Conservation (phyloP, 805 yeast genomes). For the Lachancea meyersii region DNA sequence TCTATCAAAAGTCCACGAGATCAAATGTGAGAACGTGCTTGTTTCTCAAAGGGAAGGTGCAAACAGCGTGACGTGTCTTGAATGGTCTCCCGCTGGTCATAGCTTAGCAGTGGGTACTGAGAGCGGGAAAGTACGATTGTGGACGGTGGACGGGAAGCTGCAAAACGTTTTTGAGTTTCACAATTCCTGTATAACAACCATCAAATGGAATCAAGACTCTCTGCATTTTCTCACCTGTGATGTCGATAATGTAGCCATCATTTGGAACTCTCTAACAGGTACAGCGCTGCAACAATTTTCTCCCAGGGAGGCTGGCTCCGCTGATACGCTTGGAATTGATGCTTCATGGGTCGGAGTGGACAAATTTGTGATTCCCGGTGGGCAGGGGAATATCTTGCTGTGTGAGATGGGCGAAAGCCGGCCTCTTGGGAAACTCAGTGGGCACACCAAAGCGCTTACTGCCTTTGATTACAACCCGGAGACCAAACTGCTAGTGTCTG, state of each 20-base stretch:
- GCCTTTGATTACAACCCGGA: conserved; percentile 47
- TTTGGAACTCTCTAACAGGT: conserved; percentile 65
- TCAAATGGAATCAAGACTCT: conserved; percentile 58
- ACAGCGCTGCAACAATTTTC: conserved; percentile 44
- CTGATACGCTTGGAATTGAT: conserved; percentile 42
- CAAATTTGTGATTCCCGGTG: conserved; percentile 67
- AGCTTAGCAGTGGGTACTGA: conserved; percentile 56
- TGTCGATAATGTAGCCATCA: conserved; percentile 42
- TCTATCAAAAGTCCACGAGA: conserved; percentile 3
- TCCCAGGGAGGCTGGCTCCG: conserved; percentile 14
- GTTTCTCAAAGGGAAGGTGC: conserved; percentile 14
- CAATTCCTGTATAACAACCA: conserved; percentile 45
- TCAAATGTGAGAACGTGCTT: conserved; percentile 33
- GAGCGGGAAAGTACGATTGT: conserved; percentile 70
- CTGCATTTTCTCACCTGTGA: conserved; percentile 56
- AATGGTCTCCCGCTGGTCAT: conserved; percentile 68
- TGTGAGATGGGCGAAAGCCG: conserved; percentile 43
- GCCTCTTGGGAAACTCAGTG: conserved; percentile 49
- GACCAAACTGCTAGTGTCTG: conserved; percentile 56
- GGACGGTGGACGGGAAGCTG: conserved; percentile 67
- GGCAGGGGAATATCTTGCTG: conserved; percentile 47
- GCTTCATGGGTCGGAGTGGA: conserved; percentile 68
- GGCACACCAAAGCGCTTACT: conserved; percentile 60
- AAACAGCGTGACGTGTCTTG: conserved; percentile 32
- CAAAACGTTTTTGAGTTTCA: conserved; percentile 50